Percentiles rank a stretch among this genome's conserved stretches.
phyloP scores from a whole-genome alignment of 371 early-diverging fungal species.

The Actinomortierella ambigua region DNA sequence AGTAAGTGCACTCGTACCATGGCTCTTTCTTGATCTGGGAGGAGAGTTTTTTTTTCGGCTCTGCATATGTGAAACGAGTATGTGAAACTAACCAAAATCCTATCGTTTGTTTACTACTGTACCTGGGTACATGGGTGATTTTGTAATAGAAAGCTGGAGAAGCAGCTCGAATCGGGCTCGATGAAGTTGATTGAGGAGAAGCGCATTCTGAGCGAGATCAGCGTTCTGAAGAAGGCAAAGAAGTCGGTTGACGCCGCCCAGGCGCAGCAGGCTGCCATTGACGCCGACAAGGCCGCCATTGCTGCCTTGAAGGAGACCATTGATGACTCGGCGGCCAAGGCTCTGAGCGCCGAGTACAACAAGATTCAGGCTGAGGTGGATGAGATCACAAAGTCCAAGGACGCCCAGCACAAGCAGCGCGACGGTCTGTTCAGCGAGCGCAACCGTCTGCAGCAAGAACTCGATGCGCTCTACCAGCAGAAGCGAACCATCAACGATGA shows the following conservation, averaged over 20 bases:
- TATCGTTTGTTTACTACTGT: no score
- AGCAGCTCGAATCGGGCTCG: conserved; percentile 77
- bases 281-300: conserved; percentile 71
- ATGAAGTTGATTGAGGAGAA: conserved; percentile 88
- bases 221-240: conserved; percentile 77
- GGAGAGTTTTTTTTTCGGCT: no score
- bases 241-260: conserved; percentile 75
- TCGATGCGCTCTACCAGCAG: conserved; percentile 74
- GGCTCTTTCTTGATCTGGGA: not conserved
- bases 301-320: conserved; percentile 70
- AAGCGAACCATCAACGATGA: conserved; percentile 72
- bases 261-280: conserved; percentile 72
- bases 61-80: no score
- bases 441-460: conserved; percentile 68
- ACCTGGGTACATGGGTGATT: no score
- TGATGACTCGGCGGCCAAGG: conserved; percentile 67
- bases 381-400: conserved; percentile 63
- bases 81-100: no score
- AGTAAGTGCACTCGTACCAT: conserved; percentile 47
- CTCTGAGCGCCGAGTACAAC: conserved; percentile 70
- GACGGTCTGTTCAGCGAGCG: conserved; percentile 80
- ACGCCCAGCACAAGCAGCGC: conserved; percentile 63
- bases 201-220: conserved; percentile 80
- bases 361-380: conserved; percentile 71
- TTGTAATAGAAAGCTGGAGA: conserved; percentile 68